phyloP scores from a whole-genome alignment of 495 filamentous ascomycete genomes.

The Thozetella sp. region DNA sequence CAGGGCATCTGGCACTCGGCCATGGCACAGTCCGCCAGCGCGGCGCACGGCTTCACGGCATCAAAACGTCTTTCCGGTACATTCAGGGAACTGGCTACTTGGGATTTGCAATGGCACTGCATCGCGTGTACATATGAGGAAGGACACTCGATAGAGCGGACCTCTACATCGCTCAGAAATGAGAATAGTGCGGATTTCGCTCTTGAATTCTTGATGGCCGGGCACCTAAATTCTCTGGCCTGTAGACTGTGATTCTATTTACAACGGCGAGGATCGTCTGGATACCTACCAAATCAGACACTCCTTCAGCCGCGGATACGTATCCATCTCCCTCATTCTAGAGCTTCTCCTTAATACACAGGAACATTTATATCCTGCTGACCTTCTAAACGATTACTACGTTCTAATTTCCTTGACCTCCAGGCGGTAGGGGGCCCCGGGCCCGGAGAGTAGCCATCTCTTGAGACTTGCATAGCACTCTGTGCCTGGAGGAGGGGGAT shows the following conservation, averaged over 20 bases:
- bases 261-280: no score
- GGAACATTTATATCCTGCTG: no score
- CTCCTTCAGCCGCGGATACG: no score
- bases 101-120: conserved; percentile 13
- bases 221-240: not conserved
- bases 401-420: no score
- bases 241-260: not conserved
- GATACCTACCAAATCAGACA: no score
- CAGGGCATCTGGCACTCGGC: conserved; percentile 1
- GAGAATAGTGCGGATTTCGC: not conserved
- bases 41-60: conserved; percentile 3
- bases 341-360: no score
- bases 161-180: conserved; percentile 9
- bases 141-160: conserved; percentile 15
- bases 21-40: not conserved
- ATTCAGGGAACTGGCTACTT: conserved; percentile 10
- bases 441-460: no score
- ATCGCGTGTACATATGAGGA: conserved; percentile 16
- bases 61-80: conserved; percentile 6
- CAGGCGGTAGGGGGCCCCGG: no score
- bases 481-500: not conserved
- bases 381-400: no score
- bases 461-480: not conserved
- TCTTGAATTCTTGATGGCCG: not conserved
- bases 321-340: no score